Evolutionary conservation across 2,329 filamentous ascomycete species (phyloP), one percentile per base, ranked within the genome.

Genomic region (Colletotrichum truncatum): DNA sequence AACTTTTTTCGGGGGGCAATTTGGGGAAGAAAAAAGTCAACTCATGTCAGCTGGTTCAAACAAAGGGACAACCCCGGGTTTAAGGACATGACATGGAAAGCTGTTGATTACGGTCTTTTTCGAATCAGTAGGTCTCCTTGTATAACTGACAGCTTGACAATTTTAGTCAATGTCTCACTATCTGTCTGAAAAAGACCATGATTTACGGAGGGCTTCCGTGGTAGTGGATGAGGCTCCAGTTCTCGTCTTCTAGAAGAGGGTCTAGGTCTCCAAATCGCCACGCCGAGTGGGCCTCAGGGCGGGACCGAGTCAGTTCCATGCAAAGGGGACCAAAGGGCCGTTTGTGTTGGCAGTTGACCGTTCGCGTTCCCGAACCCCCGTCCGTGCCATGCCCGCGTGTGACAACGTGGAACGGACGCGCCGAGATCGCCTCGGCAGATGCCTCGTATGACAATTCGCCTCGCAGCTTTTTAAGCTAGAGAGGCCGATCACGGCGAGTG

Each of bases 341-440:
- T 49, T 34, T 49, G 46, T 21, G 23, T 16, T n/a, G 46, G 26
- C 4, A 12, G 26, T 46, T 23, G n/a, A n/a, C n/a, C n/a, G n/a
- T n/a, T 23, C 43, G 43, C 45, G 25, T 26, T n/a, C 45, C n/a
- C n/a, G 23, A 48, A n/a, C 23, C 46, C 45, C 46, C 46, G 28
- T 30, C 25, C 45, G 45, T 32, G 45, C 16, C 21, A 12, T 9
- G 6, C 10, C 14, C 30, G 32, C 49, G 21, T 25, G 49, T 34
- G 46, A 51, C 16, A 53, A 53, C 34, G 34, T 54, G 36, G 39
- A 36, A 32, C 55, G 48, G 49, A 62, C 57, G 62, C 62, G 41
- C 62, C 62, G 62, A 65, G 49, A 65, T 62, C 57, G 62, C 62
- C 57, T 65, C 57, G 57, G 48, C 34, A 45, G 48, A 41, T 65